Base-by-base conservation (phyloP, 116 monocot genomes). In the Cymodocea nodosa region DNA sequence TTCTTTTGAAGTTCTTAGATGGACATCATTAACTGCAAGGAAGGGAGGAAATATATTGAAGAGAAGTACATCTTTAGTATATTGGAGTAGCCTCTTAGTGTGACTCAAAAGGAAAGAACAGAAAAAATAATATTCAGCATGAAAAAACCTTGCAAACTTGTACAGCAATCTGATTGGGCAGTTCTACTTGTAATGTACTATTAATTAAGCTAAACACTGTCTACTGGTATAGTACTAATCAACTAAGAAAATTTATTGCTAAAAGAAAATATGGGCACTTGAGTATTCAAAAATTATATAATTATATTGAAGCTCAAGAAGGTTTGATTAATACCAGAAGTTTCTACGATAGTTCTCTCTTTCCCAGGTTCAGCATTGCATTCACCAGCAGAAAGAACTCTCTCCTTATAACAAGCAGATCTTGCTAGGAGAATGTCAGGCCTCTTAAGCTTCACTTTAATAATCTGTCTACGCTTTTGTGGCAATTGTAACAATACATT, bases 391-490 rank as follows among this genome's bases (percentile, higher is more conserved):
- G 22, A 0, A 35, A 17, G 36, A 30, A 57, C 40, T 23, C 15
- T 13, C 62, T 60, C 70, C 7, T 48, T 67, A 9, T 34, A 62
- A 67, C 75, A 81, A 36, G 73, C 68, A 39, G 74, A 40, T 36
- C 48, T 76, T 75, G 84, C 83, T 67, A 65, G 49, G n/a, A 63
- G 70, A 64, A 84, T 78, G 74, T 98, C 98, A 63, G 88, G 22
- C 72, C 68, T 66, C 64, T 82, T 85, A 58, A 98, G 75, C 71
- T 75, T 73, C 68, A 98, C 56, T 37, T 70, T 71, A 63, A 98
- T 89, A 17, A 98, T 81, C 71, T 98, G 98, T 15, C 98, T 81
- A 30, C 98, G 92, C 63, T 91, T 91, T 17, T 92, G 92, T 50
- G 98, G 98, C 56, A 98, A 82, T 68, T 98, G 92, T 35, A 71